Conservation (phyloP, 176 grass and related monocot genomes). For the Zea luxurians region DNA sequence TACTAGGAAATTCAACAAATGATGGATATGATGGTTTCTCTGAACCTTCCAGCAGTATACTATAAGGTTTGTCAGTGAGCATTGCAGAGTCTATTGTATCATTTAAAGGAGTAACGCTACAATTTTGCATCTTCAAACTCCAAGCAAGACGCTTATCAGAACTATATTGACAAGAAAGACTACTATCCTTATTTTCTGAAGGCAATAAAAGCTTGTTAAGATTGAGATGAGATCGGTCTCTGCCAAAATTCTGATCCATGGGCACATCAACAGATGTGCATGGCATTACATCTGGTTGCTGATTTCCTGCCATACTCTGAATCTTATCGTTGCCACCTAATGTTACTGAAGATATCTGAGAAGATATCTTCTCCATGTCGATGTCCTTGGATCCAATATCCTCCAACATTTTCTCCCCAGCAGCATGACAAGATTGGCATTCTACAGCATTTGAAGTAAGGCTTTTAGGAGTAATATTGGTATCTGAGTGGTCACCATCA, state of each 20-base stretch:
- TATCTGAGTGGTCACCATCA: conserved; percentile 1
- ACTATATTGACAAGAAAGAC: conserved; percentile 34
- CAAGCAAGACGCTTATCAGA: conserved; percentile 51
- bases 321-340: conserved; percentile 46
- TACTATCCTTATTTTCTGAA: conserved; percentile 28
- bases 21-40: conserved; percentile 28
- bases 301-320: conserved; percentile 31
- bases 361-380: conserved; percentile 45
- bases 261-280: conserved; percentile 12
- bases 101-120: conserved; percentile 22
- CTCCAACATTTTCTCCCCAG: conserved; percentile 9
- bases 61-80: conserved; percentile 21
- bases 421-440: conserved; percentile 34
- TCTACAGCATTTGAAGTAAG: conserved; percentile 21
- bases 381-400: conserved; percentile 37
- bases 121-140: conserved; percentile 39
- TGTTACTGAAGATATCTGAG: conserved; percentile 51
- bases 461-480: conserved; percentile 28
- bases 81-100: conserved; percentile 32
- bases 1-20: conserved; percentile 29
- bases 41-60: conserved; percentile 32
- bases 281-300: conserved; percentile 32
- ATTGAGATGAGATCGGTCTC: conserved; percentile 30
- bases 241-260: conserved; percentile 24
- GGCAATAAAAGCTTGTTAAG: conserved; percentile 22